phyloP scores from a whole-genome alignment of 345 rosid genomes.

The Pugionium dolabratum region DNA sequence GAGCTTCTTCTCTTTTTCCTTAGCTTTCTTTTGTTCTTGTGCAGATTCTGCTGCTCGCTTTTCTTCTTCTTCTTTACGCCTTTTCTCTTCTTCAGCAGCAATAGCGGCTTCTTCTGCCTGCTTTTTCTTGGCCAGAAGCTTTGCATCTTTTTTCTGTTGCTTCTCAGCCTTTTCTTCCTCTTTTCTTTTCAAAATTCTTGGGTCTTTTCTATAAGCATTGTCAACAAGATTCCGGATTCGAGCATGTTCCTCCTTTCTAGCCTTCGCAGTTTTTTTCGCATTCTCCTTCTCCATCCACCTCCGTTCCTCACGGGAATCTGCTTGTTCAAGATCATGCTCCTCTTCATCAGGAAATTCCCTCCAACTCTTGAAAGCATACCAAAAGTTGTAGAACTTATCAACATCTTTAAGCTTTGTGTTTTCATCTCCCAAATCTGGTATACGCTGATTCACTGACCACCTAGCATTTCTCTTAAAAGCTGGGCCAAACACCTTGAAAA shows the following conservation, averaged over 20 bases:
- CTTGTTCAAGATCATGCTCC: slow-evolving; percentile 92
- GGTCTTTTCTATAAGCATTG: slow-evolving; percentile 91
- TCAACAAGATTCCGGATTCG: slow-evolving; percentile 84
- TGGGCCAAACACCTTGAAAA: slow-evolving; percentile 94
- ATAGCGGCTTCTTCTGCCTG: slow-evolving; percentile 88
- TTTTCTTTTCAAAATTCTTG: slow-evolving; percentile 75
- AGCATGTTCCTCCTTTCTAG: slow-evolving; percentile 92
- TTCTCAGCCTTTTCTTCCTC: slow-evolving; percentile 88
- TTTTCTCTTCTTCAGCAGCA: slow-evolving; percentile 83
- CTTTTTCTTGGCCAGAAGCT: slow-evolving; percentile 74
- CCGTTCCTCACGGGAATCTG: slow-evolving; percentile 94
- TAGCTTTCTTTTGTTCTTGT: slow-evolving; percentile 71
- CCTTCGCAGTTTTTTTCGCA: slow-evolving; percentile 75
- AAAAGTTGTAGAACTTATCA: slow-evolving; percentile 78
- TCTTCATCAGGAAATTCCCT: slow-evolving; percentile 97
- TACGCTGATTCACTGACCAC: slow-evolving; percentile 86
- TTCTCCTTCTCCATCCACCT: slow-evolving; percentile 99
- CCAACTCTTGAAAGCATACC: slow-evolving; percentile 97
- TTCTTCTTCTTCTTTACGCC: slow-evolving; percentile 73
- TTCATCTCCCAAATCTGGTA: slow-evolving; percentile 80
- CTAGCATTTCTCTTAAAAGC: slow-evolving; percentile 96
- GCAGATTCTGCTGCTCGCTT: slow-evolving; percentile 82
- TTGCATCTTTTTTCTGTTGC: slow-evolving; percentile 85
- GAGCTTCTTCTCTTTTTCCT: slow-evolving; percentile 95
- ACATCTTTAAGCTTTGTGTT: slow-evolving; percentile 66